Base-by-base conservation (phyloP, 257 asterid species). In the Plantago ovata region DNA sequence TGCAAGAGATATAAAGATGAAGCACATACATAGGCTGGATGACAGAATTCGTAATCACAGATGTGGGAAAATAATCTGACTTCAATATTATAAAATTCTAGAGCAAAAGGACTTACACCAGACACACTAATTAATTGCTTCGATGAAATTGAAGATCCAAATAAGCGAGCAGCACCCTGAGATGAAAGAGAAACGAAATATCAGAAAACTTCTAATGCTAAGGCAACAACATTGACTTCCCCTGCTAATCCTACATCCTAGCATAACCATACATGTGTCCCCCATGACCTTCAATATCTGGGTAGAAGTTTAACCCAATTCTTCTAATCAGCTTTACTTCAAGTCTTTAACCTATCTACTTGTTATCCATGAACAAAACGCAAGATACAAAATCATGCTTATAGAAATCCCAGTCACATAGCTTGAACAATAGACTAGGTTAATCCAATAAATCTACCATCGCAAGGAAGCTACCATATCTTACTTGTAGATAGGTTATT, bases 81-180 rank as follows among this genome's bases (percentile, higher is more conserved):
- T 42, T 44, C 42, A 24, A 56, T 41, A 48, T 47, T 16, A 13
- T 15, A 22, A 20, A 36, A 48, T 21, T 51, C 16, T 20, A 40
- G 50, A 28, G 53, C 40, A 36, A 20, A 42, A 22, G 38, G 73
- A 72, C 94, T 88, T 92, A 92, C 98, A 59, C 98, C 95, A 33
- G 96, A 92, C 46, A 88, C 96, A 65, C 81, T 84, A 63, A 92
- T 85, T 36, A 92, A 79, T 62, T 88, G 85, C 68, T 69, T 77
- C 58, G 96, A 81, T 52, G 96, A 77, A 65, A 92, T 81, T 61
- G 88, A 77, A 65, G 96, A 92, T 70, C 98, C 98, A 68, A 83
- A 92, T 68, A 86, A 79, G 72, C 96, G 96, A 74, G 98, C 91
- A 69, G 95, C 96, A 80, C 96, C 82, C 98, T 88, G 90, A 45